Conservation (phyloP, 352 stramenopile genomes). For the Globisporangium ultimum region DNA sequence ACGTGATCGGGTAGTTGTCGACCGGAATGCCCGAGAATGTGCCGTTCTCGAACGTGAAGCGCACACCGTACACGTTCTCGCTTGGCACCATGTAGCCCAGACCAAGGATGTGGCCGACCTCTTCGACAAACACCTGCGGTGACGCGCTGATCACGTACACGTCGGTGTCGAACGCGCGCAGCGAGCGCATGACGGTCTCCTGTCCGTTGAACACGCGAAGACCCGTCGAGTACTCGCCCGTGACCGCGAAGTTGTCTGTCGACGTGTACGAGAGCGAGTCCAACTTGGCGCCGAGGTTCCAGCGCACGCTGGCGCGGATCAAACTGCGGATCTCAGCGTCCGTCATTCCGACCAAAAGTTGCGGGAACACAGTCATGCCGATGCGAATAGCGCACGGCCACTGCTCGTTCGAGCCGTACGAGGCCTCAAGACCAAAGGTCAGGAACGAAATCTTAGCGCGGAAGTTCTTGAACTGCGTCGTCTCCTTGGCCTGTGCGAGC, state of each 20-base stretch:
- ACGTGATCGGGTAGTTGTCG: constrained; percentile 62
- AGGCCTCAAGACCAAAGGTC: constrained; percentile 39
- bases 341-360: constrained; percentile 54
- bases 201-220: constrained; percentile 61
- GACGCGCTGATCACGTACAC: constrained; percentile 68
- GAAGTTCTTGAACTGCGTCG: constrained; percentile 50
- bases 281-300: constrained; percentile 42
- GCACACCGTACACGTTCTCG: constrained; percentile 51
- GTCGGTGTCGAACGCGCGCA: constrained; percentile 33
- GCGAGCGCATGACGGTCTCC: constrained; percentile 52
- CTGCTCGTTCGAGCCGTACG: constrained; percentile 37
- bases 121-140: constrained; percentile 50
- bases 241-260: constrained; percentile 29
- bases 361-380: constrained; percentile 54
- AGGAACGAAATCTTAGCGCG: constrained; percentile 52
- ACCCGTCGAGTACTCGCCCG: constrained; percentile 44
- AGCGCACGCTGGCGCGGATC: constrained; percentile 43
- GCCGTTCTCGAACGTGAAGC: constrained; percentile 38
- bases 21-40: constrained; percentile 41
- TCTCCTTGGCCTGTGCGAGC: constrained; percentile 38
- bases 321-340: constrained; percentile 42
- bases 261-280: constrained; percentile 37
- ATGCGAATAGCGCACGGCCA: constrained; percentile 34
- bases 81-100: constrained; percentile 51
- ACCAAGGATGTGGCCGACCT: constrained; percentile 35